Percentiles rank a stretch among this genome's conserved stretches.
These are phyloP conservation scores for Anthostomella pinea DNA, from an alignment of 2,329 filamentous ascomycete species.

Conservation along the genomic window DNA sequence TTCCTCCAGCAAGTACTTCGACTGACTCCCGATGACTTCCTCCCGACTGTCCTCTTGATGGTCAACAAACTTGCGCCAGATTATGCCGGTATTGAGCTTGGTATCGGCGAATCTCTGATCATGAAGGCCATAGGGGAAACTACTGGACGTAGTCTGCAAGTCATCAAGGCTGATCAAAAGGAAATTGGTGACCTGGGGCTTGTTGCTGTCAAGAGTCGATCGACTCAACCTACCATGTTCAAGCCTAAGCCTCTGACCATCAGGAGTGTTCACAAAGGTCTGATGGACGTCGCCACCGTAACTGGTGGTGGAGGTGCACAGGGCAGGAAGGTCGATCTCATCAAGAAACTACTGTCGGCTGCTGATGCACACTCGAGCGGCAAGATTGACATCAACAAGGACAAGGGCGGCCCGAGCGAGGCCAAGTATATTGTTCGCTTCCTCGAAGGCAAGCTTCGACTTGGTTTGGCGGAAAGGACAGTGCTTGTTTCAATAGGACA, in stretches of 20 bases:
- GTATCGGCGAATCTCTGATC: conserved; percentile 97
- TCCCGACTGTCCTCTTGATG: conserved; percentile 90
- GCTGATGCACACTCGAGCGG: conserved; percentile 72
- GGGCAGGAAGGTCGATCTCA: conserved; percentile 84
- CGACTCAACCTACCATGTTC: conserved; percentile 97
- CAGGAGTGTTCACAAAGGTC: conserved; percentile 77
- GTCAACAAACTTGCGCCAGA: conserved; percentile 97
- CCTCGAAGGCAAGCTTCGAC: conserved; percentile 86
- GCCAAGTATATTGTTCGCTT: conserved; percentile 93
- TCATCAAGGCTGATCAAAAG: conserved; percentile 94
- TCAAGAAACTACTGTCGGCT: conserved; percentile 94
- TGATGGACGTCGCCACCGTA: conserved; percentile 85
- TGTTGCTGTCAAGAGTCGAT: conserved; percentile 92
- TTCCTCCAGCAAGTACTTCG: conserved; percentile 94
- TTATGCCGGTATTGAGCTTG: conserved; percentile 92
- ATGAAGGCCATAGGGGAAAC: conserved; percentile 98
- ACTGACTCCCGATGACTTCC: conserved; percentile 80
- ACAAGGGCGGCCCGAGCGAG: conserved; percentile 92
- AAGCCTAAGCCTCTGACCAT: conserved; percentile 91
- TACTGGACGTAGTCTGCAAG: conserved; percentile 79
- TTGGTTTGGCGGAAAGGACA: conserved; percentile 89
- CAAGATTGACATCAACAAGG: conserved; percentile 85
- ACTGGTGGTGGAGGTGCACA: conserved; percentile 88
- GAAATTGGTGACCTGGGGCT: conserved; percentile 94
- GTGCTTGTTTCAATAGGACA: conserved; percentile 88